These are phyloP conservation scores for Cytospora paraplurivora DNA, from an alignment of 2,329 filamentous ascomycete species.

Conservation along the genomic window DNA sequence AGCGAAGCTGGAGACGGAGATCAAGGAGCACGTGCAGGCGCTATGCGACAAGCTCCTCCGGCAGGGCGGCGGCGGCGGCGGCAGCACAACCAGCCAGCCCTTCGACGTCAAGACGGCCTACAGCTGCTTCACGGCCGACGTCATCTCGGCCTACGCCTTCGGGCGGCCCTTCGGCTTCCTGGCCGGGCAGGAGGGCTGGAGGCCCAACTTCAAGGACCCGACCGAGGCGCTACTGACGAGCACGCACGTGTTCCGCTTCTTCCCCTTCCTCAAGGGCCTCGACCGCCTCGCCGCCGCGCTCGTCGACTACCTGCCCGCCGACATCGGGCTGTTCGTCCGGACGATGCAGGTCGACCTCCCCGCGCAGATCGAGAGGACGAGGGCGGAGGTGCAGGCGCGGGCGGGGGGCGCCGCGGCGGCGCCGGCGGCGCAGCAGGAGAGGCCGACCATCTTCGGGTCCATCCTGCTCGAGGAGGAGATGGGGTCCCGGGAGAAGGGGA, in stretches of 20 bases:
- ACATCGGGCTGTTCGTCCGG: conserved; percentile 7
- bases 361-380: conserved; percentile 41
- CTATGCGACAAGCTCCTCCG: conserved; percentile 30
- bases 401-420: too few species aligned
- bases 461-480: conserved; percentile 35
- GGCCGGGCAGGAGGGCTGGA: conserved; percentile 32
- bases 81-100: not conserved
- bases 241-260: conserved; percentile 33
- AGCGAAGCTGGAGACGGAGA: conserved; percentile 29
- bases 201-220: conserved; percentile 33
- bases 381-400: conserved; percentile 29
- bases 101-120: conserved; percentile 27
- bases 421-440: too few species aligned
- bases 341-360: conserved; percentile 44
- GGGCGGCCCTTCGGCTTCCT: conserved; percentile 34
- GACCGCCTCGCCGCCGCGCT: conserved; percentile 28
- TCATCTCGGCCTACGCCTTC: conserved; percentile 25
- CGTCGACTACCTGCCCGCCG: conserved; percentile 20
- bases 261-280: conserved; percentile 29
- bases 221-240: conserved; percentile 32
- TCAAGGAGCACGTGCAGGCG: conserved; percentile 30
- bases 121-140: conserved; percentile 25
- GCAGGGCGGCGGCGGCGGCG: conserved; percentile 5
- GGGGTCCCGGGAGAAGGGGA: conserved; percentile 36
- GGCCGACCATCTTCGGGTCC: conserved; percentile 39